Percentiles rank a stretch among this genome's conserved stretches.
Evolutionary conservation across 2,329 filamentous ascomycete species (phyloP).

Genomic region (Cadophora sp.): DNA sequence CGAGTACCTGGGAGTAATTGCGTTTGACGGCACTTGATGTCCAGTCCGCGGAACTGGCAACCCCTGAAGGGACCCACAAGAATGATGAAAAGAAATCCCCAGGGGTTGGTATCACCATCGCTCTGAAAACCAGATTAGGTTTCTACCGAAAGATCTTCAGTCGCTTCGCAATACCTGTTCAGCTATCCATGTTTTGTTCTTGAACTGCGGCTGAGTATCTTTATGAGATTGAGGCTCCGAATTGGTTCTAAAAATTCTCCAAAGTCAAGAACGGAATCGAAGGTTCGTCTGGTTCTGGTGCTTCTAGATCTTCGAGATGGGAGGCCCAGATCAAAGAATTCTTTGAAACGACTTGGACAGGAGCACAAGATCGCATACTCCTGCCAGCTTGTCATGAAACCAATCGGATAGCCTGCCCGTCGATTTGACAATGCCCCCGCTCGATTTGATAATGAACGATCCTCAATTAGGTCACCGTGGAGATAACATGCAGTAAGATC

Average conservation of each 20-base stretch:
- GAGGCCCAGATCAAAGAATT: background rate
- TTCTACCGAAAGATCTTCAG: background rate
- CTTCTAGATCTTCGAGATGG: background rate
- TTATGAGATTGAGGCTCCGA: background rate
- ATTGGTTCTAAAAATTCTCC: background rate
- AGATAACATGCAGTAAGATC: background rate
- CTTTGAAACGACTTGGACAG: conserved; percentile 4
- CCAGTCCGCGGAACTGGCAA: background rate
- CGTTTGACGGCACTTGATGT: conserved; percentile 4
- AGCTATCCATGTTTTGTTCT: background rate
- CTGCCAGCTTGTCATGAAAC: background rate
- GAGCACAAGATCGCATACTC: background rate
- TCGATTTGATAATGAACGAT: background rate
- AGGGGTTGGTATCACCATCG: conserved; percentile 1
- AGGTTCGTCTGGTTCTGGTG: background rate
- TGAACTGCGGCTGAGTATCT: background rate
- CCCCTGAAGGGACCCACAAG: background rate
- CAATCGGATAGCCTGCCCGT: background rate
- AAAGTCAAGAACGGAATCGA: background rate
- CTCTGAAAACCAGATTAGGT: background rate
- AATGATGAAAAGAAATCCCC: background rate
- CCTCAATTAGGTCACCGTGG: background rate
- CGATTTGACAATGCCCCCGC: background rate
- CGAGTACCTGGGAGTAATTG: background rate
- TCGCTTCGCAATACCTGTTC: background rate